Conservation (phyloP, 495 filamentous ascomycete genomes). For the Viridothelium virens region DNA sequence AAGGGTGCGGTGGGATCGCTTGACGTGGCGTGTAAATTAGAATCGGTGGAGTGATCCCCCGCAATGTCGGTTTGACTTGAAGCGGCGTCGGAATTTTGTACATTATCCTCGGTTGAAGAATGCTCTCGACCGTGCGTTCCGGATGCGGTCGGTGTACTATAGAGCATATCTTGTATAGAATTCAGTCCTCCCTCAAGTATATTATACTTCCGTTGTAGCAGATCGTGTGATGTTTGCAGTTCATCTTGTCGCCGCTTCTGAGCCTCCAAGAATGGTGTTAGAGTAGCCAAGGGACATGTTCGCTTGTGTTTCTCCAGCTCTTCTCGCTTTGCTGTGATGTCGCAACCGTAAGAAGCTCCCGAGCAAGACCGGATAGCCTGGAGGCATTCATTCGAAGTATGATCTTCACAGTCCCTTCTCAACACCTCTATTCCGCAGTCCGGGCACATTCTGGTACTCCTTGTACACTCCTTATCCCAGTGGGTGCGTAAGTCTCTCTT, state of each 20-base stretch:
- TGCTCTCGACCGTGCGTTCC: conserved; percentile 16
- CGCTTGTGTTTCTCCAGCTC: conserved; percentile 47
- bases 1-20: conserved; percentile 42
- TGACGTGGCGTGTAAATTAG: conserved; percentile 13
- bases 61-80: background rate
- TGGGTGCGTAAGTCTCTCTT: conserved; percentile 53
- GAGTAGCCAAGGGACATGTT: conserved; percentile 50
- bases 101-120: background rate
- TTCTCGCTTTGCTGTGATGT: conserved; percentile 41
- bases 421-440: conserved; percentile 47
- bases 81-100: background rate
- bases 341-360: conserved; percentile 52
- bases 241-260: conserved; percentile 51
- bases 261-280: conserved; percentile 51
- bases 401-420: conserved; percentile 42
- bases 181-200: conserved; percentile 50
- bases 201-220: conserved; percentile 51
- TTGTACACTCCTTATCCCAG: conserved; percentile 44
- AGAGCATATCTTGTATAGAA: conserved; percentile 40
- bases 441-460: conserved; percentile 43
- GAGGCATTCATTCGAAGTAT: conserved; percentile 45
- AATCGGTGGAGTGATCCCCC: background rate
- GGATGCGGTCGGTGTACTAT: conserved; percentile 7
- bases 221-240: conserved; percentile 49
- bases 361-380: conserved; percentile 47